Evolutionary conservation across 2,329 filamentous ascomycete genomes (phyloP), one percentile per base, ranked within the genome.

Genomic region (Beauveria sp.): DNA sequence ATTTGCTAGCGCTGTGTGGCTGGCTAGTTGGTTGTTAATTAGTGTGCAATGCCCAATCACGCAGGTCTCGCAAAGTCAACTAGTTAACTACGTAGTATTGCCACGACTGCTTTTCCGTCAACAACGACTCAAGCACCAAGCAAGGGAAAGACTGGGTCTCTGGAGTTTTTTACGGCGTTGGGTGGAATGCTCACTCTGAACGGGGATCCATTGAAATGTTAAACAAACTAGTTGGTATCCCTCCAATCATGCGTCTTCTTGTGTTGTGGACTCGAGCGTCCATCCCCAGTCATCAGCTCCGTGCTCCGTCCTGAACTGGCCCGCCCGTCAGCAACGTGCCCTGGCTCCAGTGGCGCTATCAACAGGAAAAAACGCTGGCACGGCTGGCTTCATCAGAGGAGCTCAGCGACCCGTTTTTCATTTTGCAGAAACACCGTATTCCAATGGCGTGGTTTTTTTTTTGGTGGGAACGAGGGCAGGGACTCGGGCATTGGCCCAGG

Each of bases 351-450:
- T 40, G 51, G 34, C 51, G 34, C 51, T 42, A 24, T 1, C 20
- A 54, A 30, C 18, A 20, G 26, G 6, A 22, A 38, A 52, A 7
- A 52, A 38, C 40, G 40, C 50, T 24, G 22, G 22, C 22, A 24
- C 22, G 22, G 50, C 30, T 53, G 30, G 40, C 16, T n/a, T 40
- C 28, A 22, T 7, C 20, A 18, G 28, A 18, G 43, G 43, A 57
- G 54, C 43, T 45, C 54, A 49, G 30, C 3, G 54, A 38, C 55
- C 55, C 55, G 55, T 24, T 58, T 58, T 58, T 58, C 55, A 58
- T 58, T 58, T 45, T 16, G 42, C 26, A 26, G 3, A 18, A 38
- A 22, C 28, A 26, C 55, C 55, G 45, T 58, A 49, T 58, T 58
- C 16, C 30, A 50, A 9, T 58, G 30, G 34, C 45, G 55, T 42